Conservation (phyloP, 495 filamentous ascomycete species). For the Hypoxylon perforatum region DNA sequence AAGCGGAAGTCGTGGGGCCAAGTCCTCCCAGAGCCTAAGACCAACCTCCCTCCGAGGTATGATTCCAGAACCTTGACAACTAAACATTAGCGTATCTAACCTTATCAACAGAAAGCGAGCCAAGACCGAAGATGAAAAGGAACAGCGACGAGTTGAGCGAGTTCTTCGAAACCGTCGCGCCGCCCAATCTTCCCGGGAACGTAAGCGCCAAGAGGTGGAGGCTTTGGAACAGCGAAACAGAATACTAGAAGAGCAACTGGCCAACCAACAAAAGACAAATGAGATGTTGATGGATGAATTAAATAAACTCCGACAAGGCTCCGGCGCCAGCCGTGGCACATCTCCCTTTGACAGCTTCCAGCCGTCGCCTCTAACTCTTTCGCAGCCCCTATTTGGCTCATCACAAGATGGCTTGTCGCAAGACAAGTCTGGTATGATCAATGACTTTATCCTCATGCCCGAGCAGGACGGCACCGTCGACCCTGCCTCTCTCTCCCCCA, state of each 20-base stretch:
- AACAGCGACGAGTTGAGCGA: slow-evolving; percentile 96
- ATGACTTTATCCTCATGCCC: slow-evolving; percentile 52
- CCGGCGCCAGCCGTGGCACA: slow-evolving; percentile 57
- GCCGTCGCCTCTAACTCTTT: slow-evolving; percentile 61
- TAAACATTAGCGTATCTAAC: slow-evolving; percentile 14
- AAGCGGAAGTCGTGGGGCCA: slow-evolving; percentile 99
- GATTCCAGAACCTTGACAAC: slow-evolving; percentile 32
- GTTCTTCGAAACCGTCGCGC: slow-evolving; percentile 95
- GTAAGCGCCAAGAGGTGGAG: slow-evolving; percentile 94
- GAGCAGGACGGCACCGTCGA: slow-evolving; percentile 60
- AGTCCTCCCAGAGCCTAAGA: slow-evolving; percentile 95
- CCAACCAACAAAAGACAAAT: slow-evolving; percentile 73
- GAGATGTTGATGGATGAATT: slow-evolving; percentile 72
- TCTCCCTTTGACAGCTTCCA: slow-evolving; percentile 52
- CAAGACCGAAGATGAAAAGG: slow-evolving; percentile 98
- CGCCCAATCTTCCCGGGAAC: slow-evolving; percentile 94
- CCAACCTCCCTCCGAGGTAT: slow-evolving; percentile 93
- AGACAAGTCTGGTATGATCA: slow-evolving; percentile 43
- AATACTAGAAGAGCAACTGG: slow-evolving; percentile 72
- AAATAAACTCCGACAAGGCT: slow-evolving; percentile 67
- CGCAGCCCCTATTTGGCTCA: slow-evolving; percentile 59
- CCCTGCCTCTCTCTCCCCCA: slow-evolving; percentile 65
- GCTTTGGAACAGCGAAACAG: slow-evolving; percentile 82
- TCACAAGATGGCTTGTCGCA: slow-evolving; percentile 51
- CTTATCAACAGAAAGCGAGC: slow-evolving; percentile 80